Evolutionary conservation across 2,329 filamentous ascomycete genomes (phyloP).

Genomic region (Aspergillus sp.): DNA sequence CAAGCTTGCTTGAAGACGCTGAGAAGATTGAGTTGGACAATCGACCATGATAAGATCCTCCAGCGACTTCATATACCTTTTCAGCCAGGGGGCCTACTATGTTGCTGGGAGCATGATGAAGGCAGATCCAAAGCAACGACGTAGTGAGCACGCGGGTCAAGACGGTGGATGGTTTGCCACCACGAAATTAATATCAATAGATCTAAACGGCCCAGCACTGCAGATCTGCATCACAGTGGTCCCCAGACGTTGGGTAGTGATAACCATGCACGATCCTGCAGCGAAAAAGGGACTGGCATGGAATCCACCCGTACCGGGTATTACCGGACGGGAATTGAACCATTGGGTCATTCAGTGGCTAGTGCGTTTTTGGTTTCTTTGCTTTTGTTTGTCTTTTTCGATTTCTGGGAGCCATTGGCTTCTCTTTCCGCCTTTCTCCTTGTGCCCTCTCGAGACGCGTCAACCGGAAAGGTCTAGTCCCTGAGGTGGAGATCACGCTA

Average conservation of each 20-base stretch:
- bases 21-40: neutral
- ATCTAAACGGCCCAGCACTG: conserved; percentile 3
- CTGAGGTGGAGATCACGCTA: neutral
- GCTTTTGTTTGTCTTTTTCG: conserved; percentile 1
- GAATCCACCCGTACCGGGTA: neutral
- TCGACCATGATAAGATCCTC: neutral
- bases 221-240: conserved; percentile 5
- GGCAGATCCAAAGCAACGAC: neutral
- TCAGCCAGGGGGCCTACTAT: neutral
- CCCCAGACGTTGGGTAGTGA: conserved; percentile 6
- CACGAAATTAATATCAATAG: conserved; percentile 9
- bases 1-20: neutral
- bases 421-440: neutral
- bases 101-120: neutral
- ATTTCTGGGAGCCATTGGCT: neutral
- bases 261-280: conserved; percentile 12
- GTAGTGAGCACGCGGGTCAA: neutral
- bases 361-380: neutral
- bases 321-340: neutral
- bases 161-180: conserved; percentile 12
- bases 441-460: conserved; percentile 2
- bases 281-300: conserved; percentile 4
- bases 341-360: neutral
- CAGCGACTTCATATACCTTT: neutral
- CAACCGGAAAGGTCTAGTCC: neutral